phyloP scores from a whole-genome alignment of 1,139 yeast genomes.

The Yamadazyma dendronema region DNA sequence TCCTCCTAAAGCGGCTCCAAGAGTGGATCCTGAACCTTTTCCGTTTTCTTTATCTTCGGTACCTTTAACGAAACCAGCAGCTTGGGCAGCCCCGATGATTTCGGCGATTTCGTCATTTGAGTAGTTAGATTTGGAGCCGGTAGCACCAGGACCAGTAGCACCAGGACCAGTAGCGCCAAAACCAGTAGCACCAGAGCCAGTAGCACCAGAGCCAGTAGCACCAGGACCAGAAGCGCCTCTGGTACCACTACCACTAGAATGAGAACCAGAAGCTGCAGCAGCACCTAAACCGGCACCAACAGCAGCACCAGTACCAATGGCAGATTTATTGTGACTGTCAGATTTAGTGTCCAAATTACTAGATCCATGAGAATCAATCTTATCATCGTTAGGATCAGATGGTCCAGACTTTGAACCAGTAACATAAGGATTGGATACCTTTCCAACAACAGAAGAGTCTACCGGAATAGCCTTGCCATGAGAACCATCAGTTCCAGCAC shows the following conservation, averaged over 20 bases:
- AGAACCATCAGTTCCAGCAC: slow-evolving; percentile 1
- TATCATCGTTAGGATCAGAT: neutral
- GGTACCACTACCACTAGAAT: slow-evolving; percentile 6
- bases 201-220: slow-evolving; percentile 4
- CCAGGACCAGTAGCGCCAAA: neutral
- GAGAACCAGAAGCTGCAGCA: slow-evolving; percentile 3
- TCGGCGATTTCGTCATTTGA: slow-evolving; percentile 6
- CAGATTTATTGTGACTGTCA: neutral
- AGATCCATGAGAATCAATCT: neutral
- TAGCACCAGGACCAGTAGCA: slow-evolving; percentile 2
- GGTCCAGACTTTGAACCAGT: slow-evolving; percentile 1
- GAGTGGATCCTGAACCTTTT: neutral
- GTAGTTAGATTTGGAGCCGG: slow-evolving; percentile 6
- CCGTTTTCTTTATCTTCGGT: neutral
- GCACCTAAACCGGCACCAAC: neutral
- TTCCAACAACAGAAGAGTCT: neutral
- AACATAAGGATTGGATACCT: neutral
- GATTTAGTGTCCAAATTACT: neutral
- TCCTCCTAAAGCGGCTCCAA: slow-evolving; percentile 2
- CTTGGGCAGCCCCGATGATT: slow-evolving; percentile 12
- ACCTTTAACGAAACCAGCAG: slow-evolving; percentile 11
- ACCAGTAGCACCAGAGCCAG: slow-evolving; percentile 7
- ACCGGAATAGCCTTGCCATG: neutral
- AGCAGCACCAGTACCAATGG: neutral
- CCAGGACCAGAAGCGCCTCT: slow-evolving; percentile 1